Evolutionary conservation across 495 filamentous ascomycete species (phyloP).

Genomic region (Penicillium paxilli): DNA sequence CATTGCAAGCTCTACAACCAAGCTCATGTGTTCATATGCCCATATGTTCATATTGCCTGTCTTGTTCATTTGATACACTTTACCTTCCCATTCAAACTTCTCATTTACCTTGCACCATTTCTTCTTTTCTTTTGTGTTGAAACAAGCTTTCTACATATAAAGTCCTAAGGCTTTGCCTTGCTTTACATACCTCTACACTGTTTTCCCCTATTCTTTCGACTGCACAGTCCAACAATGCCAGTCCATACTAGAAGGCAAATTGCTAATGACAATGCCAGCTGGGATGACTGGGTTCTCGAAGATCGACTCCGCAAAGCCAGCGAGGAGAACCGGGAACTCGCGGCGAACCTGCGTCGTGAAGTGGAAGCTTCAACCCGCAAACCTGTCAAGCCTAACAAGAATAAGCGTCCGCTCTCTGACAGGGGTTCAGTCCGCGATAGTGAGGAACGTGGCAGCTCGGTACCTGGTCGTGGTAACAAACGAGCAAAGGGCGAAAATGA

Average conservation of each 20-base stretch:
- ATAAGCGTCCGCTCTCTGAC: constrained; percentile 69
- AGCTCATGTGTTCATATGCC: too few relatives aligned
- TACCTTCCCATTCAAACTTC: too few relatives aligned
- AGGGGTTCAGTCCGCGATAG: constrained; percentile 79
- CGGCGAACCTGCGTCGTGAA: constrained; percentile 49
- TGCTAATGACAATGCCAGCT: constrained; percentile 49
- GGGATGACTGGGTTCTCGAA: constrained; percentile 98
- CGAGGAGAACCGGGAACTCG: constrained; percentile 88
- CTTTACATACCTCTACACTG: too few relatives aligned
- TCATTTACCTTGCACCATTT: too few relatives aligned
- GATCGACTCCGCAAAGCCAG: constrained; percentile 93
- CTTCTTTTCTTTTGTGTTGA: too few relatives aligned
- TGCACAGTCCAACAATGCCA: background rate
- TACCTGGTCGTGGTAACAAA: constrained; percentile 66
- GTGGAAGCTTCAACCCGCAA: constrained; percentile 42
- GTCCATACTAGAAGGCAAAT: constrained; percentile 7
- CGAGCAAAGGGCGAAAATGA: constrained; percentile 72
- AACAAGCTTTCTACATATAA: too few relatives aligned
- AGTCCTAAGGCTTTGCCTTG: too few relatives aligned
- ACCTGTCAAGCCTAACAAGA: constrained; percentile 47
- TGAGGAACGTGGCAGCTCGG: constrained; percentile 76
- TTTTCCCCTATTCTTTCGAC: too few relatives aligned
- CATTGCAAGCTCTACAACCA: too few relatives aligned
- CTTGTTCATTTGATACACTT: too few relatives aligned
- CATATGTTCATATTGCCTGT: too few relatives aligned